Conservation (phyloP, 2,329 filamentous ascomycete genomes). For the Hymenoscyphus salicellus region DNA sequence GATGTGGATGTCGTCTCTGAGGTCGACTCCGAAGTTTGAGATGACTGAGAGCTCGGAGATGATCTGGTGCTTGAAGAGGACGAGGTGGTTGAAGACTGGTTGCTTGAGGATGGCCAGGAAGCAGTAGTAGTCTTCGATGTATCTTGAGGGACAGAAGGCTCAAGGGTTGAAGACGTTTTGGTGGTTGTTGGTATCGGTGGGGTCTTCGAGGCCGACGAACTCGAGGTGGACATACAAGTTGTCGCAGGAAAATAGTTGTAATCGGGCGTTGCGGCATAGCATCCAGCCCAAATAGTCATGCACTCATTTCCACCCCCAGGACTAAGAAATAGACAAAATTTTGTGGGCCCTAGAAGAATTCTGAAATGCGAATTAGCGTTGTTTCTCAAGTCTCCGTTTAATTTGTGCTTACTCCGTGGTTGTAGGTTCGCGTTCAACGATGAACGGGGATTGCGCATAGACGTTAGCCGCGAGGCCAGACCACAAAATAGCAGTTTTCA, state of each 20-base stretch:
- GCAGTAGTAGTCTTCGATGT: not conserved
- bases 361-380: not conserved
- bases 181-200: not conserved
- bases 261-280: not conserved
- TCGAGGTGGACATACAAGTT: not conserved
- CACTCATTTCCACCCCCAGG: not conserved
- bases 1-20: not conserved
- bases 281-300: not conserved
- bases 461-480: not conserved
- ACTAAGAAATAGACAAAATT: not conserved
- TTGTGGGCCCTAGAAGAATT: not conserved
- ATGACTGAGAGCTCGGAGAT: no score
- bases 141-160: not conserved
- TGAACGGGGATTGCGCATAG: not conserved
- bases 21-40: not conserved
- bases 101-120: not conserved
- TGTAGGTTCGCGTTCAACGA: not conserved
- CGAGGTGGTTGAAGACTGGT: not conserved
- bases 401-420: not conserved
- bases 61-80: no score
- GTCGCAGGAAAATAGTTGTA: not conserved
- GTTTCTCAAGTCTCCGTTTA: not conserved
- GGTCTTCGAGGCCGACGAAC: not conserved
- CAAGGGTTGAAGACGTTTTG: not conserved
- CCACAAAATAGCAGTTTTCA: not conserved